Evolutionary conservation across 2,329 filamentous ascomycete genomes (phyloP), one percentile per base, ranked within the genome.

Genomic region (Fusarium aywerte): DNA sequence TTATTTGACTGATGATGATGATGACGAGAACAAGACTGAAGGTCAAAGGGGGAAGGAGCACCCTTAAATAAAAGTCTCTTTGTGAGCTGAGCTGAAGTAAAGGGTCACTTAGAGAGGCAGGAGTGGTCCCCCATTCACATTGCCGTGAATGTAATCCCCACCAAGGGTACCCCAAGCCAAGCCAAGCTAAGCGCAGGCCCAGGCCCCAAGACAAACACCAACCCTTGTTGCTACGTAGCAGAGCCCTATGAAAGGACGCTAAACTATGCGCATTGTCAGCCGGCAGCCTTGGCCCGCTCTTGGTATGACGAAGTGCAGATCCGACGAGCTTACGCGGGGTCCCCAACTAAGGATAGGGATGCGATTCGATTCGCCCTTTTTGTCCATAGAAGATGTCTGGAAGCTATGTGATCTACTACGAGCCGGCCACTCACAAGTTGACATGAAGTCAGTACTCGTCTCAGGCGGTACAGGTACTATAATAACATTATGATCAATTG

Each of bases 281-380:
- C 55, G 53, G 48, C 57, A 68, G 62, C 43, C 66, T 69, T 68
- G 65, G 65, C 60, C 45, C 36, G 43, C 42, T 50, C 47, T 56
- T 54, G 56, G 65, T 62, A 69, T 69, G 67, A 69, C 66, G 66
- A 49, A 49, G 56, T 59, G 66, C 62, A 63, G 51, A 51, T 61
- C 62, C 35, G 38, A 53, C 27, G 23, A 48, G 40, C 52, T 67
- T 33, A 36, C 62, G 62, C 62, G 27, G 50, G 42, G 16, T 25
- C 13, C 51, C 51, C 31, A 54, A 67, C 48, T 23, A 56, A 31
- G 35, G 47, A 48, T 23, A 56, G 31, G 35, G 47, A 48, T 35
- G 35, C 42, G 36, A 39, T 39, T 18, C 36, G 27, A 27, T 56
- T 43, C 21, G 18, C 25, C 54, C 31, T 49, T 45, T 62, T 49